Evolutionary conservation across 257 asterid species (phyloP).

Genomic region (Coffea eugenioides): DNA sequence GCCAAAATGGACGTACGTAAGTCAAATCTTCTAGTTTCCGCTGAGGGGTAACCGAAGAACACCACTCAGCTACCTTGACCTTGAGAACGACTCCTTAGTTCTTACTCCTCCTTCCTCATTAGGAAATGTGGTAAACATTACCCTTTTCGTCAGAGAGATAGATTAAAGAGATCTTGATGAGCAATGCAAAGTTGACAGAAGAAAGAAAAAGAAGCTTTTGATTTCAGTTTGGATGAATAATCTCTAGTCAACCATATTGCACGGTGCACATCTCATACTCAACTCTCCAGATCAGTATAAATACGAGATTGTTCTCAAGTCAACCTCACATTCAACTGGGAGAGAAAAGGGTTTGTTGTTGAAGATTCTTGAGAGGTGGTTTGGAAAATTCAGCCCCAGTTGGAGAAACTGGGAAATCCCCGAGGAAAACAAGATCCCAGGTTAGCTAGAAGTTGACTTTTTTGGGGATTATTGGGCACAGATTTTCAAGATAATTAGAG

Average conservation of each 20-base stretch:
- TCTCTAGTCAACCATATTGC: constrained; percentile 18
- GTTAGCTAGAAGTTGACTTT: constrained; percentile 47
- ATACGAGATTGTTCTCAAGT: neutral
- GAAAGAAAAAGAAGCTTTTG: neutral
- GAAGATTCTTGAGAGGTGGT: constrained; percentile 14
- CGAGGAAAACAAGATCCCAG: constrained; percentile 33
- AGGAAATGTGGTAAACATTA: neutral
- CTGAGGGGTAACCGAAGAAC: neutral
- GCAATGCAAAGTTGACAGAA: neutral
- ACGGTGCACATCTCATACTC: neutral
- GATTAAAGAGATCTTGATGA: neutral
- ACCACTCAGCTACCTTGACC: neutral
- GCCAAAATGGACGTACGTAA: neutral
- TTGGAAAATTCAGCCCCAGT: constrained; percentile 20
- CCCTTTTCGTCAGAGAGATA: neutral
- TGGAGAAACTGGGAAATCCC: constrained; percentile 14
- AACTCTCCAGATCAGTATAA: constrained; percentile 4
- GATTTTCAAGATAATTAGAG: constrained; percentile 16
- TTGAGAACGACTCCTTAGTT: neutral
- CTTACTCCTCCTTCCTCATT: neutral
- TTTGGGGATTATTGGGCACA: constrained; percentile 8
- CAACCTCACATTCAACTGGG: neutral
- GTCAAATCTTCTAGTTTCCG: neutral
- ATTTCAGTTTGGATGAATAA: neutral
- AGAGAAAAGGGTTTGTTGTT: neutral